phyloP scores from a whole-genome alignment of 805 yeast species.

The Barnettozyma salicaria region DNA sequence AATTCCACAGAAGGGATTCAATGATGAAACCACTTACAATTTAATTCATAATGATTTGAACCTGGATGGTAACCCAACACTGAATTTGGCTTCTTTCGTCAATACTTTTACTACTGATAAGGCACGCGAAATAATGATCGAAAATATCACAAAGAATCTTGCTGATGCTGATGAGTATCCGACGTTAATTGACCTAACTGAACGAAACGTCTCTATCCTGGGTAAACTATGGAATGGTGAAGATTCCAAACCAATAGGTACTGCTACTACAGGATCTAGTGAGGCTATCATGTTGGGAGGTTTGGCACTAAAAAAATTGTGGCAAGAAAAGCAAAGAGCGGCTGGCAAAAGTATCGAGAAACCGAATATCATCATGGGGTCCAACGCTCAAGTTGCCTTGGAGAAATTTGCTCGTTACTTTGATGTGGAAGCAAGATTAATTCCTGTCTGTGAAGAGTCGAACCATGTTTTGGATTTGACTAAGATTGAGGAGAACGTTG shows the following conservation, averaged over 20 bases:
- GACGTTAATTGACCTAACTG: slow-evolving; percentile 68
- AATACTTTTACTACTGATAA: slow-evolving; percentile 61
- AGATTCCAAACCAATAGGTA: slow-evolving; percentile 54
- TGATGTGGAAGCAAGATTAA: slow-evolving; percentile 79
- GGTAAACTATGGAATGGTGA: slow-evolving; percentile 81
- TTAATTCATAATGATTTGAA: slow-evolving; percentile 67
- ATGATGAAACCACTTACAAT: slow-evolving; percentile 48
- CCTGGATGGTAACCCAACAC: slow-evolving; percentile 77
- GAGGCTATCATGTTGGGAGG: slow-evolving; percentile 95
- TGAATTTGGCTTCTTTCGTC: slow-evolving; percentile 87
- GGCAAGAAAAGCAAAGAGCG: slow-evolving; percentile 65
- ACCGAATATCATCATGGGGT: slow-evolving; percentile 88
- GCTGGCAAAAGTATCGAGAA: slow-evolving; percentile 52
- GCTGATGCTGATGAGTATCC: slow-evolving; percentile 96
- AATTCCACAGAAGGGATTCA: slow-evolving; percentile 53
- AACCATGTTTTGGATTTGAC: slow-evolving; percentile 60
- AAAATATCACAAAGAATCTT: slow-evolving; percentile 77
- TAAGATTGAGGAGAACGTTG: slow-evolving; percentile 57
- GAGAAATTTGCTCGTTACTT: slow-evolving; percentile 93
- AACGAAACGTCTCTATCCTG: slow-evolving; percentile 75
- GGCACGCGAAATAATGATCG: slow-evolving; percentile 49
- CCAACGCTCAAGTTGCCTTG: slow-evolving; percentile 89
- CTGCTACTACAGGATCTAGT: slow-evolving; percentile 90
- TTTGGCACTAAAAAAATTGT: slow-evolving; percentile 80
- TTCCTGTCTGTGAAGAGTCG: slow-evolving; percentile 55